Evolutionary conservation across 1,284 basidiomycete genomes (phyloP), one percentile per base, ranked within the genome.

Genomic region (Cryptococcus maquisensis): DNA sequence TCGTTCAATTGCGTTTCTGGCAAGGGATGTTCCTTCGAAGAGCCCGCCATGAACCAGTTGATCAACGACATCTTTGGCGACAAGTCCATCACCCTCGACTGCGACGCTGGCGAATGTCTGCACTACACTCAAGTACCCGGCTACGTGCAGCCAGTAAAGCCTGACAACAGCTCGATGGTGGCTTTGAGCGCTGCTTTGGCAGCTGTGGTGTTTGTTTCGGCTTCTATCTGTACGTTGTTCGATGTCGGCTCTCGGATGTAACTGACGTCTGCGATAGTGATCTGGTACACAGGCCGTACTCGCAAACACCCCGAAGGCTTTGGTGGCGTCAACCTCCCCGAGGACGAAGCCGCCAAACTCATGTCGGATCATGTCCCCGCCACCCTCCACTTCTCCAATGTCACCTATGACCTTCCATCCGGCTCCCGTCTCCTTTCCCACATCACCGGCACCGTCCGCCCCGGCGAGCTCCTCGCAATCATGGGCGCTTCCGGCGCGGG

Each of bases 401-500:
- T 98, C 55, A 84, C 87, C 0, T 98, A 98, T 77, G 81, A 80
- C 0, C 82, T 95, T 23, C 66, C 73, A 5, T 82, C 81, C 7
- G 80, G 79, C 42, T 84, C 85, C 53, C 78, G 81, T 3, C 86
- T 98, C 47, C 81, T 98, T 15, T 85, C 87, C 56, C 80, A 81
- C 47, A 86, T 98, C 52, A 85, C 86, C 0, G 95, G 94, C 2
- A 81, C 82, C 4, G 87, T 90, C 38, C 84, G 86, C 59, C 87
- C 93, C 0, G 94, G 93, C 4, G 87, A 93, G 72, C 80, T 97
- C 40, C 84, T 94, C 78, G 94, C 92, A 0, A 90, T 97, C 67
- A 93, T 97, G 87, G 93, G 94, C 54, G 90, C 93, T 0, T 95
- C 91, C 0, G 95, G 95, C 18, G 93, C 94, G 0, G 95, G 95